Evolutionary conservation across 257 asterid genomes (phyloP).

Genomic region (Scutellaria baicalensis): DNA sequence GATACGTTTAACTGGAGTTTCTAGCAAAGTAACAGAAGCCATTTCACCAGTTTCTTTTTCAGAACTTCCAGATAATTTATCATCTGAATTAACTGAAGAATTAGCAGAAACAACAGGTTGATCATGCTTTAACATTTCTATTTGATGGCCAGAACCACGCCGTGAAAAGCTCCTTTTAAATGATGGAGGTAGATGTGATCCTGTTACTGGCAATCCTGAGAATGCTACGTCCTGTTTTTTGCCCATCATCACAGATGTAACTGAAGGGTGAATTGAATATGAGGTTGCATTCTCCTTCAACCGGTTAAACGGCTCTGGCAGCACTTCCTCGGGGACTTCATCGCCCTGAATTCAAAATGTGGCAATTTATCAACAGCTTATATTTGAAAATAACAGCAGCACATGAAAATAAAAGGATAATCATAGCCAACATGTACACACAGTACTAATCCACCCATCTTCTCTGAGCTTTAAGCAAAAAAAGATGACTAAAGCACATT

Average conservation of each 20-base stretch:
- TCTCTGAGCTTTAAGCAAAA: not conserved
- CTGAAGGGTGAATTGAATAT: conserved; percentile 12
- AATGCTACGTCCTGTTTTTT: conserved; percentile 4
- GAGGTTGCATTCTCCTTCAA: conserved; percentile 18
- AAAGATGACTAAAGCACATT: not conserved
- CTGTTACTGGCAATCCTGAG: conserved; percentile 12
- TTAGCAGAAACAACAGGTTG: conserved; percentile 5
- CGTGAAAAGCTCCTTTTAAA: conserved; percentile 44
- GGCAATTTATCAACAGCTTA: not conserved
- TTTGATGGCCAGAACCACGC: conserved; percentile 1
- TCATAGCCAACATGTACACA: not conserved
- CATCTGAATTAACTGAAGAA: conserved; percentile 9
- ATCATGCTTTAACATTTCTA: conserved; percentile 10
- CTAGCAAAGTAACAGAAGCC: conserved; percentile 12
- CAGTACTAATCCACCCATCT: not conserved
- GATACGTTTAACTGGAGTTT: conserved; percentile 51
- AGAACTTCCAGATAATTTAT: not conserved
- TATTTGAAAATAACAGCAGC: not conserved
- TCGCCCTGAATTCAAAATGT: conserved; percentile 46
- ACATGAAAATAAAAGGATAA: not conserved
- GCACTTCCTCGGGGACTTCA: conserved; percentile 67
- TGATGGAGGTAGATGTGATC: conserved; percentile 52
- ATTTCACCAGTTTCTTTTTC: not conserved
- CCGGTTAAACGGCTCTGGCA: conserved; percentile 55
- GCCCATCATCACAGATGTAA: conserved; percentile 3